Evolutionary conservation across 1,284 basidiomycete species (phyloP), one percentile per base, ranked within the genome.

Genomic region (Laetiporus sulphureus): DNA sequence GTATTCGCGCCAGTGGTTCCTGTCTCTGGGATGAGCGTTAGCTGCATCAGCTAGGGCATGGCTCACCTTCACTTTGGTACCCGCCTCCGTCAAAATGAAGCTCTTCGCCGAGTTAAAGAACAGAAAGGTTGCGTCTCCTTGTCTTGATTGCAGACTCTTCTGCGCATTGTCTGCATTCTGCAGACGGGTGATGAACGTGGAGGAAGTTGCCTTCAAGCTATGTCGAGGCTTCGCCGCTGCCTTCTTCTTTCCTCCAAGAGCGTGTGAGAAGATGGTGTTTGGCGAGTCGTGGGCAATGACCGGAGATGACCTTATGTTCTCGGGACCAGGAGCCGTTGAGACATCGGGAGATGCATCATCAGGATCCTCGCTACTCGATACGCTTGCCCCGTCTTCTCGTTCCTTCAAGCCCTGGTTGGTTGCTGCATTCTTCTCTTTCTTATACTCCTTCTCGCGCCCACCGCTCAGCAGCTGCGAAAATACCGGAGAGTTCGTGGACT

Each of bases 1-100:
- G 84, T 47, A 98, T 80, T 40, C 86, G 77, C 18, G 85, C 78
- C 21, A 97, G 69, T 16, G 92, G 83, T 62, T 96, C 93, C 88
- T 92, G 56, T 12, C 23, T 5, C 41, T 16, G 41, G 32, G 36
- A 40, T 43, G 8, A 27, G 16, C 19, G 16, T 20, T 7, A 1
- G 30, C 7, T 21, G 36, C 38, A 37, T 40, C 32, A 20, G 18
- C 7, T 18, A 29, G 24, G 12, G 32, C 12, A 15, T 32, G n/a
- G 55, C 70, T 41, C 54, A 89, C 90, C 74, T 89, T 92, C 39
- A 77, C 63, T 61, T 87, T 88, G 10, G 75, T 71, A 15, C 85
- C 87, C 34, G 79, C 74, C 60, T 93, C 90, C 16, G 82, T 74
- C 88, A 90, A 92, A 33, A 86, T 69, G 55, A 89, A 84, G 44